Evolutionary conservation across 495 filamentous ascomycete species (phyloP).

Genomic region (Hypoxylon trugodes): DNA sequence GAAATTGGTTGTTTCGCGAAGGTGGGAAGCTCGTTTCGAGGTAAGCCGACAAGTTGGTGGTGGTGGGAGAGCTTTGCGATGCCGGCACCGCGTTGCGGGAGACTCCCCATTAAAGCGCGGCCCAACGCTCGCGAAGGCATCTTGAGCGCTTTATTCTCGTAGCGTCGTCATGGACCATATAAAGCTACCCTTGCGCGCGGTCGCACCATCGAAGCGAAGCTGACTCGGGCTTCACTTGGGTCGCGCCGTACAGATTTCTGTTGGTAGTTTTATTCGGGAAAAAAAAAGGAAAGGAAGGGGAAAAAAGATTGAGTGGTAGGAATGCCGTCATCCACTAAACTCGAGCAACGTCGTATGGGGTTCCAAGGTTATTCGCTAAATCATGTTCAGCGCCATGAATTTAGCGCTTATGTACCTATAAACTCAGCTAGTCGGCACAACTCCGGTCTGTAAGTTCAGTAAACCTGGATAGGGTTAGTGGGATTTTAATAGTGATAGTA

Average conservation of each 20-base stretch:
- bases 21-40: constrained; percentile 13
- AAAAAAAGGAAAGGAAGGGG: constrained; percentile 17
- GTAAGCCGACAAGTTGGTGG: constrained; percentile 11
- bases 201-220: constrained; percentile 32
- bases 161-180: constrained; percentile 33
- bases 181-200: constrained; percentile 13
- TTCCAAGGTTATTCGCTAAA: constrained; percentile 16
- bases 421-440: constrained; percentile 21
- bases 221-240: constrained; percentile 23
- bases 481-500: no score
- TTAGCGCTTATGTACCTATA: constrained; percentile 14
- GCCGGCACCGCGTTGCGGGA: constrained; percentile 32
- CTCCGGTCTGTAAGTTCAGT: no score
- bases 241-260: constrained; percentile 10
- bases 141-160: constrained; percentile 34
- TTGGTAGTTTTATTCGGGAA: constrained; percentile 7
- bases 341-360: not conserved
- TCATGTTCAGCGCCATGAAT: not conserved
- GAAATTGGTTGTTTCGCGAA: constrained; percentile 14
- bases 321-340: constrained; percentile 39
- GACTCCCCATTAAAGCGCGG: constrained; percentile 28
- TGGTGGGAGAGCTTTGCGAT: constrained; percentile 32
- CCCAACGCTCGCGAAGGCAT: constrained; percentile 40
- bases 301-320: constrained; percentile 9
- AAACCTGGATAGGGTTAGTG: no score